A percentile compares a stretch with the other conserved stretches of the same genome.
phyloP scores from a whole-genome alignment of 2,329 filamentous ascomycete genomes.

The Blastomyces silverae region DNA sequence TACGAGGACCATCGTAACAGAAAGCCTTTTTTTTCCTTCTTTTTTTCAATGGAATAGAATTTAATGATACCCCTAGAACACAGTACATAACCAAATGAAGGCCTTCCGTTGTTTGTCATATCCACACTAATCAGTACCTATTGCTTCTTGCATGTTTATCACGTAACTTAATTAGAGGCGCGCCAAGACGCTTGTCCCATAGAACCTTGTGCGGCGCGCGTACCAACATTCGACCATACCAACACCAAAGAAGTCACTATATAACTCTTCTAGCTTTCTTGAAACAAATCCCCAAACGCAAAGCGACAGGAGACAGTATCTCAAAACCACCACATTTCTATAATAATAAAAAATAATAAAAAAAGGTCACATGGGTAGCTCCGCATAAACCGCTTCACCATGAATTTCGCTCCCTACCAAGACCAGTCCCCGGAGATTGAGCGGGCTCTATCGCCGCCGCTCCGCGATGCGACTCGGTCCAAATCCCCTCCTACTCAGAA shows the following conservation, averaged over 20 bases:
- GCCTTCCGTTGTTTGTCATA: neutral
- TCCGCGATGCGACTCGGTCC: conserved; percentile 38
- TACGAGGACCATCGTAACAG: conserved; percentile 22
- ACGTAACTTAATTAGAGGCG: no score
- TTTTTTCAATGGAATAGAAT: conserved; percentile 6
- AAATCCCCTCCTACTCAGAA: conserved; percentile 49
- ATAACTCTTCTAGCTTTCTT: no score
- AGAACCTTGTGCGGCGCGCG: neutral
- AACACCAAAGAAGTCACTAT: neutral
- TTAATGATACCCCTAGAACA: conserved; percentile 10
- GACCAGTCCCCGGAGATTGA: conserved; percentile 79
- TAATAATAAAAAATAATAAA: no score
- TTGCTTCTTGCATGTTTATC: neutral
- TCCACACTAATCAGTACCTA: neutral
- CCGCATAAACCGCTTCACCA: conserved; percentile 35
- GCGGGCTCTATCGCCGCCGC: conserved; percentile 69
- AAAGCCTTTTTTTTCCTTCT: neutral
- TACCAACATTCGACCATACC: neutral
- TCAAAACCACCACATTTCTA: neutral
- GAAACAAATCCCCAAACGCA: neutral
- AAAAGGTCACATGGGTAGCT: conserved; percentile 8
- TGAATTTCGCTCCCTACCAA: conserved; percentile 98
- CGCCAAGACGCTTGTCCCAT: conserved; percentile 6
- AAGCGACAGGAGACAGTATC: neutral
- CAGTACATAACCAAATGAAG: neutral